phyloP scores from a whole-genome alignment of 768 basidiomycete genomes.

The Boletus vinaceobasis region DNA sequence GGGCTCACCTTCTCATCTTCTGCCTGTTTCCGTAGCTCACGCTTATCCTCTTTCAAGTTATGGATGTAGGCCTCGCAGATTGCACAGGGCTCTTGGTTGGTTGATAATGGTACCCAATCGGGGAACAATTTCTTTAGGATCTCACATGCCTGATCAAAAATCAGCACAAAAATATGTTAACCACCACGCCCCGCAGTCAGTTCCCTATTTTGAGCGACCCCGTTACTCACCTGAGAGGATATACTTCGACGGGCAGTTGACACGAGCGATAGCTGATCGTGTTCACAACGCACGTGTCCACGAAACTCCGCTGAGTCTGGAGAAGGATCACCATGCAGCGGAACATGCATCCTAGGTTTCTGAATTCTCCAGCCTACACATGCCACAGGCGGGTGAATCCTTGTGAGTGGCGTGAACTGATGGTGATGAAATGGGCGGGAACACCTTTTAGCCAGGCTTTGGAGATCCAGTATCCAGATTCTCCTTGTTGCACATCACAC shows the following conservation, averaged over 20 bases:
- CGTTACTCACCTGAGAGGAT: slow-evolving; percentile 48
- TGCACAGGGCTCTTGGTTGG: slow-evolving; percentile 51
- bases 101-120: slow-evolving; percentile 55
- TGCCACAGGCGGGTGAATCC: slow-evolving; percentile 1
- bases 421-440: slow-evolving; percentile 8
- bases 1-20: slow-evolving; percentile 72
- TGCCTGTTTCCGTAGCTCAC: slow-evolving; percentile 58
- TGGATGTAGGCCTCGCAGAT: slow-evolving; percentile 59
- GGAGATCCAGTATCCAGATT: slow-evolving; percentile 66
- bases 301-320: slow-evolving; percentile 59
- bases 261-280: slow-evolving; percentile 58
- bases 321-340: slow-evolving; percentile 55
- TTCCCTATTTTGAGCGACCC: slow-evolving; percentile 6
- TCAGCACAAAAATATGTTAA: slow-evolving; percentile 13
- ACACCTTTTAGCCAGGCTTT: slow-evolving; percentile 76
- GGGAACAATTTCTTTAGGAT: slow-evolving; percentile 61
- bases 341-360: slow-evolving; percentile 75
- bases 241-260: slow-evolving; percentile 57
- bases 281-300: slow-evolving; percentile 68
- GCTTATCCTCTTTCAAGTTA: slow-evolving; percentile 58
- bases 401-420: slow-evolving; percentile 8
- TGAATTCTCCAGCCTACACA: slow-evolving; percentile 65
- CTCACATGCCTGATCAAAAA: slow-evolving; percentile 47
- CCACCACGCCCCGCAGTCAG: slow-evolving; percentile 9
- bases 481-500: slow-evolving; percentile 41